Base-by-base conservation (phyloP, 2,329 filamentous ascomycete species). In the Aspergillus arachidicola region DNA sequence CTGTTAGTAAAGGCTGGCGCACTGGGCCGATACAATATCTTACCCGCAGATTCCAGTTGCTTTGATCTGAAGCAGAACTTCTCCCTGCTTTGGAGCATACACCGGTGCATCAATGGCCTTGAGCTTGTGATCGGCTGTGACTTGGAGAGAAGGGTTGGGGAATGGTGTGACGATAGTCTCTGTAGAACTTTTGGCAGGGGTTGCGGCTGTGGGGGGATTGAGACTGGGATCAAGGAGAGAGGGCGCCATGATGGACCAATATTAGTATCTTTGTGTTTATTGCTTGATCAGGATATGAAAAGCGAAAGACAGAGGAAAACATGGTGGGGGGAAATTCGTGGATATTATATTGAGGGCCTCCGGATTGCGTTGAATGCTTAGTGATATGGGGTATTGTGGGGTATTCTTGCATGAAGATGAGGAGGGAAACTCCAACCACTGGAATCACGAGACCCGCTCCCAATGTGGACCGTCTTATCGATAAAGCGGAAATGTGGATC, bases 41-140 rank as follows among this genome's bases (percentile, higher is more conserved):
- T 75, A 87, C 82, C 88, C 87, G 75, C 88, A 90, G 43, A 90
- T 86, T 50, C 87, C 87, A 3, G 87, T 89, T 1, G 83, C 82
- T 71, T 87, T 88, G 67, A 90, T 82, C 64, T 89, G 87, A 11
- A 90, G 69, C 1, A 89, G 75, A 1, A 86, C 87, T 66, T 89
- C 84, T 19, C 84, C 85, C 7, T 76, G 75, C 7, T 79, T 77
- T 3, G 87, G 87, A 32, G 80, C 81, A 67, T 83, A 81, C 2
- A 89, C 82, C 7, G 87, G 86, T 1, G 85, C 85, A 51, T 89
- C 83, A 32, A 84, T 80, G 14, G 82, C 72, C 71, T 88, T 87
- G 60, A 89, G 71, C 6, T 80, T 79, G 69, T 89, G 87, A 69
- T 89, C 86, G 53, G 83, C 85, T 0, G 87, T 89, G 19, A 88